These are phyloP conservation scores for Tolypocladium paradoxum DNA, from an alignment of 2,329 filamentous ascomycete species.

Conservation along the genomic window DNA sequence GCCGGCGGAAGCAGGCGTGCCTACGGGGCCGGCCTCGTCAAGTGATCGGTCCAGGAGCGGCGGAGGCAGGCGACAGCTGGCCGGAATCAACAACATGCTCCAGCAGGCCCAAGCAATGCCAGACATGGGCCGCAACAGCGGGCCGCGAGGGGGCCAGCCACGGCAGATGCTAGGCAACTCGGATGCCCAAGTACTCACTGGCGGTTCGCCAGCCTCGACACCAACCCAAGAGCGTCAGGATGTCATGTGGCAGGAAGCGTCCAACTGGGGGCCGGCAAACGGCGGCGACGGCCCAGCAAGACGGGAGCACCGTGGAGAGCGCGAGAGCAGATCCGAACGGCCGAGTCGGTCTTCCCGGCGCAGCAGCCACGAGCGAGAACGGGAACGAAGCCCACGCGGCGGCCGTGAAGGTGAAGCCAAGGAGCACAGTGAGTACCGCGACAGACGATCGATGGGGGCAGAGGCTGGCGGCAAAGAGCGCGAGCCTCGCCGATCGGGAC, in stretches of 20 bases:
- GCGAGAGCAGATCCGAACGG: constrained; percentile 29
- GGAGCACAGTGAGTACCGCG: constrained; percentile 33
- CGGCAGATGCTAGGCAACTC: constrained; percentile 37
- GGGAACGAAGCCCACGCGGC: constrained; percentile 30
- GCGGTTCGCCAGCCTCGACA: constrained; percentile 39
- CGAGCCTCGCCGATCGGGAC: constrained; percentile 19
- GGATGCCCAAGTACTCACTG: constrained; percentile 45
- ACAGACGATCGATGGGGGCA: constrained; percentile 26
- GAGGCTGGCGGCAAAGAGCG: constrained; percentile 20
- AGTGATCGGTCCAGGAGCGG: constrained; percentile 23
- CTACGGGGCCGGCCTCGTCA: constrained; percentile 24
- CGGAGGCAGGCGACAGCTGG: constrained; percentile 42
- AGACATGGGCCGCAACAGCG: constrained; percentile 23
- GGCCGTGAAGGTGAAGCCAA: constrained; percentile 36
- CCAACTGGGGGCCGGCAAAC: constrained; percentile 19
- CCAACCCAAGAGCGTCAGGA: constrained; percentile 39
- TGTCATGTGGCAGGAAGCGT: constrained; percentile 25
- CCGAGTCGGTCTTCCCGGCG: constrained; percentile 32
- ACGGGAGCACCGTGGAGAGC: constrained; percentile 30
- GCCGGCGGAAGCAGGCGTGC: constrained; percentile 16
- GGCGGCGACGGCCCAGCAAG: constrained; percentile 19
- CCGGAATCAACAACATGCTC: constrained; percentile 48
- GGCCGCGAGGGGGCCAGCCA: constrained; percentile 22
- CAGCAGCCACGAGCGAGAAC: constrained; percentile 38
- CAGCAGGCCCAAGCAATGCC: constrained; percentile 37